Conservation (phyloP, 2,329 filamentous ascomycete species). For the Colletotrichum plurivorum region DNA sequence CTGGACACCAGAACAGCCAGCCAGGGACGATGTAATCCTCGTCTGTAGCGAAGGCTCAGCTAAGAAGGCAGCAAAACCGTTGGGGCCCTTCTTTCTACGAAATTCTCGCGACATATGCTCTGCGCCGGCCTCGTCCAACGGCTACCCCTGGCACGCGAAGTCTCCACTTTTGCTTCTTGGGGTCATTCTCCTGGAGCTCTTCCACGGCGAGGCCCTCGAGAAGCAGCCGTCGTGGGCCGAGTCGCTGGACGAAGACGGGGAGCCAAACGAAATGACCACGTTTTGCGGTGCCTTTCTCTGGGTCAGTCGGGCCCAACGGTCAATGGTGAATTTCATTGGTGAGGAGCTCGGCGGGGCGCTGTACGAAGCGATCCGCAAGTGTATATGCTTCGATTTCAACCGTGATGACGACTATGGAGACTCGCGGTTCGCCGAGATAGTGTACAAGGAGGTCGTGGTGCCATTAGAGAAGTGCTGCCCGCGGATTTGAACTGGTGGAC, state of each 20-base stretch:
- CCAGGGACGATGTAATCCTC: too few relatives aligned
- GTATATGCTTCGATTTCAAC: conserved; percentile 5
- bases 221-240: conserved; percentile 24
- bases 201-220: conserved; percentile 30
- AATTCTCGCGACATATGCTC: too few relatives aligned
- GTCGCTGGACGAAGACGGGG: background rate
- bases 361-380: conserved; percentile 16
- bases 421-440: conserved; percentile 1
- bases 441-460: conserved; percentile 26
- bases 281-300: conserved; percentile 8
- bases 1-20: too few relatives aligned
- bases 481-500: background rate
- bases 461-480: conserved; percentile 43
- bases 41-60: too few relatives aligned
- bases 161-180: conserved; percentile 10
- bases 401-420: conserved; percentile 13
- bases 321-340: background rate
- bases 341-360: background rate
- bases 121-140: too few relatives aligned
- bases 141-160: conserved; percentile 16
- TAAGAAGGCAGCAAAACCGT: too few relatives aligned
- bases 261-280: conserved; percentile 14
- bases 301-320: background rate
- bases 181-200: conserved; percentile 13
- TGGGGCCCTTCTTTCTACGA: too few relatives aligned